Base-by-base conservation (phyloP, 2,329 filamentous ascomycete species). In the Acarospora socialis region DNA sequence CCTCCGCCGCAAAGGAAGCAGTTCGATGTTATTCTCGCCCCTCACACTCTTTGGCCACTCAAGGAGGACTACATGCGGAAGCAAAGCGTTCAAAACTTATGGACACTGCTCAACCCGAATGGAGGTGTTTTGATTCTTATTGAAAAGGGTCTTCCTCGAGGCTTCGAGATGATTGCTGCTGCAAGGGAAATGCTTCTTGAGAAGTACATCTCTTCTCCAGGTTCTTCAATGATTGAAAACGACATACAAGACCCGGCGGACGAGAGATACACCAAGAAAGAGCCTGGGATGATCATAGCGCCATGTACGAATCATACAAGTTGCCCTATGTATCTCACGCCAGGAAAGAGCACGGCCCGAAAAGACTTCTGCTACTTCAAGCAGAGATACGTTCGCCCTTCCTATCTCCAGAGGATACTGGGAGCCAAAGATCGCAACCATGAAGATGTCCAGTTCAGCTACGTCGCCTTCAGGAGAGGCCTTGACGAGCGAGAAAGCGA, bases 321-420 rank as follows among this genome's bases (percentile, higher is more conserved):
- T 35, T 98, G 90, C 44, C 90, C 90, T 0, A 92, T 98, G 81
- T 94, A 93, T 50, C 62, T 67, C 13, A 63, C 66, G 0, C 67
- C 77, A 1, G 83, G 84, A 0, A 63, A 77, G 33, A 73, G 71
- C 33, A 60, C 60, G 17, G 82, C 84, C 4, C 73, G 87, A 34
- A 86, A 84, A 46, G 86, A 95, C 49, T 90, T 78, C 50, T 98
- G 90, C 55, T 81, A 79, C 53, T 95, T 98, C 54, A 70, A 66
- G 40, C 90, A 98, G 57, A 74, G 90, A 28, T 95, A 82, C 51
- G 78, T 84, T 30, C 74, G 86, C 0, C 90, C 90, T 1, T 60
- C 65, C 0, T 94, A 86, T 53, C 65, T 94, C 34, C 83, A 92
- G 50, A 69, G 69, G 28, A 67, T 95, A 28, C 60, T 92, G 13